A percentile compares a stretch with the other conserved stretches of the same genome.
Conservation (phyloP, 148 eudicot genomes). For the Diospyros lotus region DNA sequence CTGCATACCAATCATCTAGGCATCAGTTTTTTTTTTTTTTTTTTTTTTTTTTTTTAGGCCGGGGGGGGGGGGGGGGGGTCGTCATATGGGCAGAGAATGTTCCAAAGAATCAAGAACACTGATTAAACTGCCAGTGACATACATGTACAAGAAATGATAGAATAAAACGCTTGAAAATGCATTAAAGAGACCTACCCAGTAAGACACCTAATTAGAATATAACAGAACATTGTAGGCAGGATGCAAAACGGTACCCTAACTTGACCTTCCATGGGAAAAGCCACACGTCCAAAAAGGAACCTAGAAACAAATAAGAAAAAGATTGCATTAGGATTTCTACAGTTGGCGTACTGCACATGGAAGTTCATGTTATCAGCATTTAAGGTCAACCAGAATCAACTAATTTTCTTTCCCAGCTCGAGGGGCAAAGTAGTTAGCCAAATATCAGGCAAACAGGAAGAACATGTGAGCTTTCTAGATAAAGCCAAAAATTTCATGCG, state of each 20-base stretch:
- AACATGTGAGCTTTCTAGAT: conserved; percentile 1
- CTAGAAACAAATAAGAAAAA: neutral
- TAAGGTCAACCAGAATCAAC: conserved; percentile 9
- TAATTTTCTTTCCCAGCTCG: neutral
- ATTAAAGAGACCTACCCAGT: neutral
- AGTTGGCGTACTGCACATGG: conserved; percentile 2
- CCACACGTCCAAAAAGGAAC: neutral
- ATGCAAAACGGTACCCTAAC: neutral
- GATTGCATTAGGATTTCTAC: conserved; percentile 6
- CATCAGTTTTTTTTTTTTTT: too few species aligned
- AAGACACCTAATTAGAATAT: neutral
- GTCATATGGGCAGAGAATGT: too few species aligned
- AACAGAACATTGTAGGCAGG: neutral
- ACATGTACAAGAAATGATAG: neutral
- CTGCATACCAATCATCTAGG: too few species aligned
- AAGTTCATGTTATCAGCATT: conserved; percentile 4
- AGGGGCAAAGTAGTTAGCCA: neutral
- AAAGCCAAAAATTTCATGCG: conserved; percentile 5
- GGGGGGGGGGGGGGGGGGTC: too few species aligned
- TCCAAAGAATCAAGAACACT: neutral
- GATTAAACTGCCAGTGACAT: neutral
- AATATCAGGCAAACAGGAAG: conserved; percentile 12
- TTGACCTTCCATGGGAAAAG: neutral
- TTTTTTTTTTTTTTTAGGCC: too few species aligned
- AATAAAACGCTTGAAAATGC: neutral